Conservation (phyloP, 2,329 filamentous ascomycete genomes). For the Bipolaris cookei region DNA sequence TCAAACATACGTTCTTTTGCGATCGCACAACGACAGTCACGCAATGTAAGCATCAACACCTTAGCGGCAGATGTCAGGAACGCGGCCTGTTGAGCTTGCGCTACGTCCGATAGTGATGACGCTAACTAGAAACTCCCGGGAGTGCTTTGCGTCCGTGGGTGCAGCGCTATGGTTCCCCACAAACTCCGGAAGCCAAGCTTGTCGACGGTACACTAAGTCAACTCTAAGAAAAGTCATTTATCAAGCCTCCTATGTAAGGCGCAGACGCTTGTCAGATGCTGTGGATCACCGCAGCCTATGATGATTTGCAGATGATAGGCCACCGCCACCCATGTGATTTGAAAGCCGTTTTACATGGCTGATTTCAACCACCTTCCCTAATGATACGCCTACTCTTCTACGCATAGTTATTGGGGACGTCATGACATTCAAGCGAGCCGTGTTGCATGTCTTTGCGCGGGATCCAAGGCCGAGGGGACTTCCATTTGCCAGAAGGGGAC, state of each 20-base stretch:
- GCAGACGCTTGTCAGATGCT: slow-evolving; percentile 4
- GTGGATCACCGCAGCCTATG: not conserved
- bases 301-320: slow-evolving; percentile 10
- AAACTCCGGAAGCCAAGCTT: slow-evolving; percentile 33
- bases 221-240: slow-evolving; percentile 1
- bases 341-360: slow-evolving; percentile 13
- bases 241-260: slow-evolving; percentile 20
- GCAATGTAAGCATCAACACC: slow-evolving; percentile 22
- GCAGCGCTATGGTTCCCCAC: slow-evolving; percentile 43
- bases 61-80: slow-evolving; percentile 21
- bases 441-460: not conserved
- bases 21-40: slow-evolving; percentile 1
- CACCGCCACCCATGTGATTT: slow-evolving; percentile 1
- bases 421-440: slow-evolving; percentile 2
- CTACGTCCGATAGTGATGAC: slow-evolving; percentile 24
- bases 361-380: slow-evolving; percentile 9
- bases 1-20: slow-evolving; percentile 13
- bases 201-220: slow-evolving; percentile 20
- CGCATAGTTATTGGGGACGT: not conserved
- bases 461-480: not conserved
- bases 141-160: slow-evolving; percentile 5
- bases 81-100: slow-evolving; percentile 11
- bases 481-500: not conserved
- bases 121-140: slow-evolving; percentile 20
- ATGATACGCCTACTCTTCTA: slow-evolving; percentile 20